A percentile compares a stretch with the other conserved stretches of the same genome.
Conservation (phyloP, 331 rosid genomes). For the Malus hybrid region DNA sequence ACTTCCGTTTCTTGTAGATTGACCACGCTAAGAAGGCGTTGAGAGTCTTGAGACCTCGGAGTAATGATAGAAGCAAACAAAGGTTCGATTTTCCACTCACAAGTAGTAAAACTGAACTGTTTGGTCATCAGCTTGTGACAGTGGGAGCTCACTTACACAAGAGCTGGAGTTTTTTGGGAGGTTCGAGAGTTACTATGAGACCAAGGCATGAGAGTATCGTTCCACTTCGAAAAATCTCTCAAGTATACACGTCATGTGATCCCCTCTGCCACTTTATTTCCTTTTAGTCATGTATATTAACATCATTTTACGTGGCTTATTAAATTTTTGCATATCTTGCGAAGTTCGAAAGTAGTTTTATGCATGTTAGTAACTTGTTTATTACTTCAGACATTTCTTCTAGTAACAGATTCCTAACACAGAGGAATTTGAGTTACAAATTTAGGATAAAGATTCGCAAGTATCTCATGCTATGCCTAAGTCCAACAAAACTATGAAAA, state of each 20-base stretch:
- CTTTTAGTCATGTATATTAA: background rate
- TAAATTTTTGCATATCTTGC: background rate
- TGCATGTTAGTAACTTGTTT: background rate
- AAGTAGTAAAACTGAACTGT: slow-evolving; percentile 35
- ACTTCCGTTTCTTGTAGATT: slow-evolving; percentile 33
- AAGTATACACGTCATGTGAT: slow-evolving; percentile 60
- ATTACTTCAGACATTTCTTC: background rate
- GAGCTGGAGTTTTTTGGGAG: slow-evolving; percentile 70
- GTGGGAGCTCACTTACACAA: slow-evolving; percentile 19
- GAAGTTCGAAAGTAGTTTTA: no score
- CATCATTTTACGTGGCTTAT: background rate
- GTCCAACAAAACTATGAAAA: background rate
- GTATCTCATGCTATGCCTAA: background rate
- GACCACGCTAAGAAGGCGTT: slow-evolving; percentile 23
- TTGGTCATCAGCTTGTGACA: slow-evolving; percentile 21
- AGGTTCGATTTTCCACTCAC: slow-evolving; percentile 24
- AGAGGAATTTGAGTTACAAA: background rate
- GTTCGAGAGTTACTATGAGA: slow-evolving; percentile 47
- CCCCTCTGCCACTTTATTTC: slow-evolving; percentile 6
- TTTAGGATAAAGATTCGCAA: background rate
- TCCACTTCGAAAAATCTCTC: slow-evolving; percentile 22
- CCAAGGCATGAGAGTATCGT: slow-evolving; percentile 34
- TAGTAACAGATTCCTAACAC: background rate
- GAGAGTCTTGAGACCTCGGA: slow-evolving; percentile 18
- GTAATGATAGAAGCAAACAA: slow-evolving; percentile 24